A percentile compares a stretch with the other conserved stretches of the same genome.
These are phyloP conservation scores for Ophiostoma sp. DNA, from an alignment of 2,329 filamentous ascomycete species.

Conservation along the genomic window DNA sequence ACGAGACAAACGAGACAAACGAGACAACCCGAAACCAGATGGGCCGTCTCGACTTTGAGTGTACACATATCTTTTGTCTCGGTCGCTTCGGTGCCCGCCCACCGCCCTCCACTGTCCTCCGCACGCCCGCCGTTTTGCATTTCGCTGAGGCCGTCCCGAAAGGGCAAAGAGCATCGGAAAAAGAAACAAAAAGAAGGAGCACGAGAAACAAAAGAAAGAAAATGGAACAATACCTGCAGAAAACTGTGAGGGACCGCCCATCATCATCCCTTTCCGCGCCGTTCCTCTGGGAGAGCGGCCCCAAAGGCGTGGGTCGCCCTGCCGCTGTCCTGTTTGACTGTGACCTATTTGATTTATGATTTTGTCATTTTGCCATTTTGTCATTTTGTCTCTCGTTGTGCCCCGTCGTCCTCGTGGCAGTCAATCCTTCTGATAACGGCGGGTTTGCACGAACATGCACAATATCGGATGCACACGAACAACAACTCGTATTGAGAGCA, in stretches of 20 bases:
- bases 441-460: neutral
- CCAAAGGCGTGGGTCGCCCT: neutral
- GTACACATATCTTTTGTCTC: neutral
- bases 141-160: neutral
- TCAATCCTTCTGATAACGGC: neutral
- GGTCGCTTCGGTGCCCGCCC: neutral
- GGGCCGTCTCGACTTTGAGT: neutral
- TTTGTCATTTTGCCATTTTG: neutral
- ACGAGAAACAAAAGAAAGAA: neutral
- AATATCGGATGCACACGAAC: neutral
- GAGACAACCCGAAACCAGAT: slow-evolving; percentile 2
- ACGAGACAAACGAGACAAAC: neutral
- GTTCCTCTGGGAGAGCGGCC: neutral
- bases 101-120: neutral
- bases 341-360: neutral
- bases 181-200: neutral
- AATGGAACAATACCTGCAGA: neutral
- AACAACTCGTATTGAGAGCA: neutral
- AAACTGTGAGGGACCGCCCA: slow-evolving; percentile 6
- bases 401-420: neutral
- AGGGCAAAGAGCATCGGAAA: slow-evolving; percentile 1
- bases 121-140: neutral
- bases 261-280: slow-evolving; percentile 10
- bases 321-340: neutral
- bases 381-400: neutral